Conservation (phyloP, 2,329 filamentous ascomycete species). For the Fusarium sp. region DNA sequence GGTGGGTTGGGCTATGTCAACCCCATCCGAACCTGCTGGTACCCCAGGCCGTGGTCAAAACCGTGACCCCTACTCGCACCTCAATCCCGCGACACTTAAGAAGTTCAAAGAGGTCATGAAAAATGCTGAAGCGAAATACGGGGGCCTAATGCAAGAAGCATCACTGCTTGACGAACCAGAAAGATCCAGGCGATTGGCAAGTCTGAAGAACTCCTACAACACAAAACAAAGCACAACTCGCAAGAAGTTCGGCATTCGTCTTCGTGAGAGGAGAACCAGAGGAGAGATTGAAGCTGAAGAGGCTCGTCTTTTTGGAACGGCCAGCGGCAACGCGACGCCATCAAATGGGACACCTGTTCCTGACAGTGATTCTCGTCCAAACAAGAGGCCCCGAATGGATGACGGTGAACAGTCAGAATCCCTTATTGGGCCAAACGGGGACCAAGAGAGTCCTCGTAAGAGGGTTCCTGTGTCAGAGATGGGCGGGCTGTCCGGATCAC, state of each 20-base stretch:
- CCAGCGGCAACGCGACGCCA: constrained; percentile 25
- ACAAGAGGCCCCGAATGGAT: constrained; percentile 46
- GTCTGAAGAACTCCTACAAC: constrained; percentile 65
- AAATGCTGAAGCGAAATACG: constrained; percentile 53
- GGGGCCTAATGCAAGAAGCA: constrained; percentile 58
- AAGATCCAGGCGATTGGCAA: constrained; percentile 53
- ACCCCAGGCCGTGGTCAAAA: constrained; percentile 52
- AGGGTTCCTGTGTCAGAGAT: constrained; percentile 51
- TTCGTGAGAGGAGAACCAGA: constrained; percentile 62
- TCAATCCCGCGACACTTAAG: constrained; percentile 50
- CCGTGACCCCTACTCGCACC: constrained; percentile 60
- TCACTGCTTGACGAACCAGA: constrained; percentile 53
- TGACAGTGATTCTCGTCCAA: constrained; percentile 22
- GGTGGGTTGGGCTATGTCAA: constrained; percentile 11
- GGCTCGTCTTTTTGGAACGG: constrained; percentile 51
- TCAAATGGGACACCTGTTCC: constrained; percentile 9
- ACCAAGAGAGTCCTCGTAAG: constrained; percentile 41
- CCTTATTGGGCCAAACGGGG: neutral
- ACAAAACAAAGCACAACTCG: constrained; percentile 69
- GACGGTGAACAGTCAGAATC: constrained; percentile 14
- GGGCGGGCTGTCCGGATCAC: constrained; percentile 53
- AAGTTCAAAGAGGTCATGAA: constrained; percentile 50
- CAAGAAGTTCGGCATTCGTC: constrained; percentile 68
- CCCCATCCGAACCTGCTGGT: neutral
- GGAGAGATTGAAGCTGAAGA: constrained; percentile 61